These are phyloP conservation scores for Ceratorhiza oryzae-sativae DNA, from an alignment of 1,284 basidiomycete genomes.

Conservation along the genomic window DNA sequence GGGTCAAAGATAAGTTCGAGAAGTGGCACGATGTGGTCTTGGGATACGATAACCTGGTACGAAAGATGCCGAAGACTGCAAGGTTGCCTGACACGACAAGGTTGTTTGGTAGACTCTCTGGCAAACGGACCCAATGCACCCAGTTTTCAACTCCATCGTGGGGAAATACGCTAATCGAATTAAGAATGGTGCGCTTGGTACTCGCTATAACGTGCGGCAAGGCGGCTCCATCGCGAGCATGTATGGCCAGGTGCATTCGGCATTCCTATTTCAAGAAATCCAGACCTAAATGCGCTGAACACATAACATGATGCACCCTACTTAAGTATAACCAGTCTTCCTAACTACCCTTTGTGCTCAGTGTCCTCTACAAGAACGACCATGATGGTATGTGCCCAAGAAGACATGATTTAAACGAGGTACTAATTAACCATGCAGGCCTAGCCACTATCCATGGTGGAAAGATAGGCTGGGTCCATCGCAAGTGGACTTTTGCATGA, in stretches of 20 bases:
- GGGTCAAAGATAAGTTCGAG: conserved; percentile 34
- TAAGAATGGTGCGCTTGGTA: conserved; percentile 48
- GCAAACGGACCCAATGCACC: conserved; percentile 30
- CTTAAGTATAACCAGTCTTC: background rate
- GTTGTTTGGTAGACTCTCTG: conserved; percentile 23
- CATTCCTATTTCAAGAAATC: conserved; percentile 57
- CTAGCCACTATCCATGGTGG: conserved; percentile 63
- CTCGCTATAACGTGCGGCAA: background rate
- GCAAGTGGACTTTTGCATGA: conserved; percentile 60
- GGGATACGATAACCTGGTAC: conserved; percentile 17
- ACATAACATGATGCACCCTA: conserved; percentile 45
- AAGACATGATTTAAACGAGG: background rate
- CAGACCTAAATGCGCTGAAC: conserved; percentile 50
- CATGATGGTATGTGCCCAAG: conserved; percentile 50
- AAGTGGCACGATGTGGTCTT: background rate
- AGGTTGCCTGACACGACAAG: too few species aligned
- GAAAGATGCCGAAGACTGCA: background rate
- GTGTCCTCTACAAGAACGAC: conserved; percentile 56
- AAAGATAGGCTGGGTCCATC: conserved; percentile 59
- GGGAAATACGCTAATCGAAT: conserved; percentile 57
- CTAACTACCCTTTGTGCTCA: background rate
- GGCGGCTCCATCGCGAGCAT: background rate
- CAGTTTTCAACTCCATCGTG: conserved; percentile 12
- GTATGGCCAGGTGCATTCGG: conserved; percentile 54
- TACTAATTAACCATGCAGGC: conserved; percentile 28